Evolutionary conservation across 139 green algal species (phyloP), one percentile per base, ranked within the genome.

Genomic region (Haematococcus lacustris): DNA sequence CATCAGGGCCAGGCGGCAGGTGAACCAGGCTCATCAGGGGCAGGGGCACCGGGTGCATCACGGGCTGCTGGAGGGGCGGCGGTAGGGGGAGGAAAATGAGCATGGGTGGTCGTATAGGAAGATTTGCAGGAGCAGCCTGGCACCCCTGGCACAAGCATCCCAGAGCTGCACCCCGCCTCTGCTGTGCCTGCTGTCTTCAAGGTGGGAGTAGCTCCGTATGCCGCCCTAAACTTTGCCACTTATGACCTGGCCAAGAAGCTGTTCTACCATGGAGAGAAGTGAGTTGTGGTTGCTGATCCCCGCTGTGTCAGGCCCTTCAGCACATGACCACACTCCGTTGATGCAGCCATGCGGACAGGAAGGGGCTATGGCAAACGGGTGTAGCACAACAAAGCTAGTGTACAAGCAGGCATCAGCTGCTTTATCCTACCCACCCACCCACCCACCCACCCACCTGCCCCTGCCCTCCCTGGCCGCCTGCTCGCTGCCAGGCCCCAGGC

Each of bases 201-300:
- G 43, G 71, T 97, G 25, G 93, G 92, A 63, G 93, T 98, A 47
- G 94, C 94, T n/a, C 94, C 94, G 26, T 98, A 97, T 72, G 89
- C 94, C 0, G 94, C 94, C 9, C 73, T 97, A 65, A 98, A 98
- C 80, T 98, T 98, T 86, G 88, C 91, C 13, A 86, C 83, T 0
- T 98, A 97, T 65, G 94, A 98, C 84, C 67, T 95, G 59, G 73
- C 91, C 2, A 96, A 95, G 78, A 84, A 88, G 40, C 66, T 71
- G 47, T 57, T 90, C 1, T 96, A 96, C 77, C 76, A 82, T 26
- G 82, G 83, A 0, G 75, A 87, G 34, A 81, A 78, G 82, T 84
- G 76, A 66, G 75, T 47, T 63, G 38, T 33, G 35, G 35, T 39
- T n/a, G n/a, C 17, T 70, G 30, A 33, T 6, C 3, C 32, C 41